Evolutionary conservation across 495 filamentous ascomycete species (phyloP), one percentile per base, ranked within the genome.

Genomic region (Podospora pseudoanserina): DNA sequence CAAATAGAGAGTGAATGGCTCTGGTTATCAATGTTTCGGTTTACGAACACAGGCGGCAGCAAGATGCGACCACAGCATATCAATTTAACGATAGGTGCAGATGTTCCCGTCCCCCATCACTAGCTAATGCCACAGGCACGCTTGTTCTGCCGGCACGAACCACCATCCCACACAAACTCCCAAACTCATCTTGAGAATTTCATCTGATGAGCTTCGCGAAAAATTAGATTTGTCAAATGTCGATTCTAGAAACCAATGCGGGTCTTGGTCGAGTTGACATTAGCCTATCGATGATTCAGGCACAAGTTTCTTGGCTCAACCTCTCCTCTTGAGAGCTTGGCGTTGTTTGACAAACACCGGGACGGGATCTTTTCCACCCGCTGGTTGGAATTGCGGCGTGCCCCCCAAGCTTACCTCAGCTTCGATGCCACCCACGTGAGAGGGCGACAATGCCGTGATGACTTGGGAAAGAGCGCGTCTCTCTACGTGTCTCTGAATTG

Each of bases 361-460:
- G 27, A 44, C 32, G 56, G 65, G 16, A 39, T 66, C 20, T 44
- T 57, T 16, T 18, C 7, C 63, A 0, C 7, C 63, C 23, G 4
- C 55, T 5, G 13, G 23, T 16, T 20, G 60, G 60, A 61, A 61
- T 61, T 61, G 27, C 59, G 27, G 26, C 19, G 2, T 61, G 23
- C 9, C 59, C 26, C 59, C n/a, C 60, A 27, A 15, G 16, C 30
- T 70, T 54, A 49, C 58, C 27, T 16, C 60, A 23, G 28, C 53
- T 20, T 7, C 30, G 30, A 26, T 9, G 4, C 4, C 44, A 4
- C 27, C 60, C 73, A 75, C 73, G 69, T 75, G 73, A 75, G 59
- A 63, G 28, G 73, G 73, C 71, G 73, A 68, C 64, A 44, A 3
- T 23, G 57, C 23, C 69, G 71, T 56, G 71, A 67, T 75, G 73